Conservation (phyloP, 2,329 filamentous ascomycete species). For the Lachnellula suecica region DNA sequence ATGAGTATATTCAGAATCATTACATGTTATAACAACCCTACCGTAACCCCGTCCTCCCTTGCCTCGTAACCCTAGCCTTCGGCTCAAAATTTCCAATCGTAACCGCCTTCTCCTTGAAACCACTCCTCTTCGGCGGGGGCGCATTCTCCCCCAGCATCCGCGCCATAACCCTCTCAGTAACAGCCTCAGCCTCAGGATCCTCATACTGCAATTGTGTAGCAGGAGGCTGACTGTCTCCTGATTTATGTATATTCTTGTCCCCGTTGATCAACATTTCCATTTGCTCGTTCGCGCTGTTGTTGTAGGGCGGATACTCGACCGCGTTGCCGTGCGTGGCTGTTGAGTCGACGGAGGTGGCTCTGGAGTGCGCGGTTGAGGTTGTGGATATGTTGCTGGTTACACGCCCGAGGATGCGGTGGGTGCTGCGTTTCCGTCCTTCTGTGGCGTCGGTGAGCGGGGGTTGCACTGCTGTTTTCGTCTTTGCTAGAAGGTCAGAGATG, state of each 20-base stretch:
- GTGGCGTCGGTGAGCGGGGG: slow-evolving; percentile 12
- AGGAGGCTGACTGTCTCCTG: slow-evolving; percentile 22
- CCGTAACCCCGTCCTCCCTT: not conserved
- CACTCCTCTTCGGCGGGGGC: slow-evolving; percentile 15
- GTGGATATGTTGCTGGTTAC: slow-evolving; percentile 58
- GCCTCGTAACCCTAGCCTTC: slow-evolving; percentile 5
- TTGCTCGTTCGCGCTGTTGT: slow-evolving; percentile 17
- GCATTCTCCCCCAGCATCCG: slow-evolving; percentile 30
- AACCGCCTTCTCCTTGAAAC: slow-evolving; percentile 17
- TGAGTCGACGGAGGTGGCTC: slow-evolving; percentile 39
- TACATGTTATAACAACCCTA: not conserved
- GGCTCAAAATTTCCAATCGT: slow-evolving; percentile 19
- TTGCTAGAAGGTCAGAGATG: slow-evolving; percentile 31
- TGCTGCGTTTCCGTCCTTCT: slow-evolving; percentile 29
- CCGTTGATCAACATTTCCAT: slow-evolving; percentile 26
- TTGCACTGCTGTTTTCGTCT: slow-evolving; percentile 24
- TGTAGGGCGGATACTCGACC: slow-evolving; percentile 23
- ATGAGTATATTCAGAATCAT: not conserved
- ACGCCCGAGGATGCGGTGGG: slow-evolving; percentile 49
- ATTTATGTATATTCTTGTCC: slow-evolving; percentile 10
- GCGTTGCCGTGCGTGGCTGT: slow-evolving; percentile 29
- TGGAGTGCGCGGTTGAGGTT: slow-evolving; percentile 43
- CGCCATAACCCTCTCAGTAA: slow-evolving; percentile 28
- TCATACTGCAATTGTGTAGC: slow-evolving; percentile 32
- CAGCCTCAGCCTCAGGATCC: slow-evolving; percentile 31